These are phyloP conservation scores for Cyberlindnera meyerae DNA, from an alignment of 805 yeast species.

Conservation along the genomic window DNA sequence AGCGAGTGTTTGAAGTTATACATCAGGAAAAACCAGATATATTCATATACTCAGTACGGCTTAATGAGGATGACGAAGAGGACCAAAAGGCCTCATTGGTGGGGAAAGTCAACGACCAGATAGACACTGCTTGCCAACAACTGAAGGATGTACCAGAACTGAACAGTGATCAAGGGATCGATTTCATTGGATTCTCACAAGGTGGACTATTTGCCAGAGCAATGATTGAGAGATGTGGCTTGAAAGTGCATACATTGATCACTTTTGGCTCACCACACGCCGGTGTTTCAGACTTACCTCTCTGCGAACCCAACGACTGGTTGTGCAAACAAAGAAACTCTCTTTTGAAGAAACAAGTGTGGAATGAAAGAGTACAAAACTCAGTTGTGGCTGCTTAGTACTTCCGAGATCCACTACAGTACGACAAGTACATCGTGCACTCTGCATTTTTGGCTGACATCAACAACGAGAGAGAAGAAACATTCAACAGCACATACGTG, in stretches of 20 bases:
- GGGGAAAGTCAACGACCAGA: slow-evolving; percentile 55
- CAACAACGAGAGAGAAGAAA: slow-evolving; percentile 51
- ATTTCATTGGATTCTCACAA: slow-evolving; percentile 76
- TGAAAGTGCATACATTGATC: slow-evolving; percentile 46
- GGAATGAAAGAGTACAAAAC: slow-evolving; percentile 52
- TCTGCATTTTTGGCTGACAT: slow-evolving; percentile 59
- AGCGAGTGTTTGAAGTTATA: slow-evolving; percentile 39
- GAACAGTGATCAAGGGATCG: slow-evolving; percentile 52
- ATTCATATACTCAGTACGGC: slow-evolving; percentile 46
- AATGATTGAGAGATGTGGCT: slow-evolving; percentile 51
- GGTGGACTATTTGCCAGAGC: slow-evolving; percentile 80
- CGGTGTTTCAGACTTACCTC: slow-evolving; percentile 67
- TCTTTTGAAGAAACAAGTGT: slow-evolving; percentile 54
- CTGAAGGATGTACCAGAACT: slow-evolving; percentile 43
- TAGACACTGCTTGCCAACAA: slow-evolving; percentile 52
- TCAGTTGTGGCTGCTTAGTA: slow-evolving; percentile 69
- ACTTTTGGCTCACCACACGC: slow-evolving; percentile 83
- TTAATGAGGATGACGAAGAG: slow-evolving; percentile 42
- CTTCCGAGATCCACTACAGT: slow-evolving; percentile 55
- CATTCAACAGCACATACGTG: slow-evolving; percentile 36
- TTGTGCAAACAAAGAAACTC: slow-evolving; percentile 52
- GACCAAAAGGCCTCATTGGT: slow-evolving; percentile 55
- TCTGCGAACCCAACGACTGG: slow-evolving; percentile 52
- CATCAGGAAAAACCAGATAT: slow-evolving; percentile 43
- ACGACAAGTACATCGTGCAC: slow-evolving; percentile 47